Evolutionary conservation across 2,329 filamentous ascomycete genomes (phyloP).

Genomic region (Hypoxylon sp.): DNA sequence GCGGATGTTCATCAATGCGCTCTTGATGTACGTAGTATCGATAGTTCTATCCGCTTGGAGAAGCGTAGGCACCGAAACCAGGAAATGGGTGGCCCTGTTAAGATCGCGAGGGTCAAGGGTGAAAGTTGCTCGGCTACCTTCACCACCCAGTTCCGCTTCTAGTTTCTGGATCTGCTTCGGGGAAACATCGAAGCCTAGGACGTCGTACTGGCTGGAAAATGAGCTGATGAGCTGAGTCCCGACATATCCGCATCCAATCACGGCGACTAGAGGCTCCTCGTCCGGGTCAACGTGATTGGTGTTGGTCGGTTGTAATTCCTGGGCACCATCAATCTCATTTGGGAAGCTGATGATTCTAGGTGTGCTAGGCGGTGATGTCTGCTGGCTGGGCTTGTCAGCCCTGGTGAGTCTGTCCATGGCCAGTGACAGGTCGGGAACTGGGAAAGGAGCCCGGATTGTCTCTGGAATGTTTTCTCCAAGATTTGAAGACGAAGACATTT

Average conservation of each 20-base stretch:
- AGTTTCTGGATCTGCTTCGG: conserved; percentile 50
- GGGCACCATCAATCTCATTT: conserved; percentile 2
- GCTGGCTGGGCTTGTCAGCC: conserved; percentile 18
- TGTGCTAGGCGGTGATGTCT: conserved; percentile 26
- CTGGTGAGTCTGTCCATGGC: conserved; percentile 8
- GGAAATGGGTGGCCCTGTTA: conserved; percentile 57
- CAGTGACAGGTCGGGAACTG: conserved; percentile 7
- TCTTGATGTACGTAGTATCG: conserved; percentile 57
- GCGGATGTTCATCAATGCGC: conserved; percentile 48
- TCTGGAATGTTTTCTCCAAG: too few species aligned
- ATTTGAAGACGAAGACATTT: too few species aligned
- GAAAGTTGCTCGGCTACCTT: conserved; percentile 47
- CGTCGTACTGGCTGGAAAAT: conserved; percentile 52
- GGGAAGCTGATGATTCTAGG: conserved; percentile 14
- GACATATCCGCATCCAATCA: conserved; percentile 63
- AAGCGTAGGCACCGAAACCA: conserved; percentile 63
- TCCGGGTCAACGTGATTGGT: conserved; percentile 24
- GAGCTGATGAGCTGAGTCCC: conserved; percentile 57
- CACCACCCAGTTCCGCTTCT: conserved; percentile 39
- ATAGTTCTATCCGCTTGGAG: conserved; percentile 57
- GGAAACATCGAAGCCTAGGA: conserved; percentile 60
- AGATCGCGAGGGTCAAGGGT: conserved; percentile 52
- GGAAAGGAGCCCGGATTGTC: conserved; percentile 12
- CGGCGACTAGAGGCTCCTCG: conserved; percentile 52
- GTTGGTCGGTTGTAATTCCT: conserved; percentile 3